Percentiles rank a stretch among this genome's conserved stretches.
Evolutionary conservation across 352 stramenopile genomes (phyloP).

Genomic region (Pythium rhizo-oryzae): DNA sequence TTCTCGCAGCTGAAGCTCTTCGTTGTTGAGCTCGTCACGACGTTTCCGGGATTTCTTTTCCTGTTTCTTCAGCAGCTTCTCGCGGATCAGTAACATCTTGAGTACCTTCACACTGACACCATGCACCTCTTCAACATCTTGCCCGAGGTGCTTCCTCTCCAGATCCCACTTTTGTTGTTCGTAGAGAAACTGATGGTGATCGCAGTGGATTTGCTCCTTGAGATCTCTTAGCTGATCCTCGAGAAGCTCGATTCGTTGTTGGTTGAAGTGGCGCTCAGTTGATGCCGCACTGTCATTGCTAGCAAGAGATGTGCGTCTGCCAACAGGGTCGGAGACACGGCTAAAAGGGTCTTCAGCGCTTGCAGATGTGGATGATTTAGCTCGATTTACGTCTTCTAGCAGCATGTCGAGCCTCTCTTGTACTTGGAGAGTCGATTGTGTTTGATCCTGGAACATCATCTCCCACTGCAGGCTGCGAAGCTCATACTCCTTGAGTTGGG

Average conservation of each 20-base stretch:
- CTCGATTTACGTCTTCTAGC: slow-evolving; percentile 36
- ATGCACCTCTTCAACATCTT: slow-evolving; percentile 65
- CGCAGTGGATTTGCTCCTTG: slow-evolving; percentile 58
- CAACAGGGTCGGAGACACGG: background rate
- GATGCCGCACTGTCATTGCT: slow-evolving; percentile 8
- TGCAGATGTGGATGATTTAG: background rate
- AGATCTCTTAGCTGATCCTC: slow-evolving; percentile 52
- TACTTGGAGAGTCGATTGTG: slow-evolving; percentile 24
- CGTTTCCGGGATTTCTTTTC: slow-evolving; percentile 35
- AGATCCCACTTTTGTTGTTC: slow-evolving; percentile 60
- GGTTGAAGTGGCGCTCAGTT: slow-evolving; percentile 31
- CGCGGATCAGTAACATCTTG: slow-evolving; percentile 64
- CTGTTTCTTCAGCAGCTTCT: slow-evolving; percentile 64
- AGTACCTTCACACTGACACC: slow-evolving; percentile 66
- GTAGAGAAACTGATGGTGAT: slow-evolving; percentile 67
- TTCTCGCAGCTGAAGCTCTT: slow-evolving; percentile 15
- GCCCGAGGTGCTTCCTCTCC: slow-evolving; percentile 48
- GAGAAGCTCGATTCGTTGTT: slow-evolving; percentile 52
- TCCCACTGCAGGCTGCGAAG: slow-evolving; percentile 44
- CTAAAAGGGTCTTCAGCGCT: background rate
- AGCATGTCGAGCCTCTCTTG: slow-evolving; percentile 47
- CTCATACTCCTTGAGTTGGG: slow-evolving; percentile 44
- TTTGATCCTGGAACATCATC: slow-evolving; percentile 39
- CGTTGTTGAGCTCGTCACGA: slow-evolving; percentile 21
- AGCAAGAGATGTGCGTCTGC: slow-evolving; percentile 11